These are phyloP conservation scores for Isatis lusitanica DNA, from an alignment of 441 rosid genomes.

Conservation along the genomic window DNA sequence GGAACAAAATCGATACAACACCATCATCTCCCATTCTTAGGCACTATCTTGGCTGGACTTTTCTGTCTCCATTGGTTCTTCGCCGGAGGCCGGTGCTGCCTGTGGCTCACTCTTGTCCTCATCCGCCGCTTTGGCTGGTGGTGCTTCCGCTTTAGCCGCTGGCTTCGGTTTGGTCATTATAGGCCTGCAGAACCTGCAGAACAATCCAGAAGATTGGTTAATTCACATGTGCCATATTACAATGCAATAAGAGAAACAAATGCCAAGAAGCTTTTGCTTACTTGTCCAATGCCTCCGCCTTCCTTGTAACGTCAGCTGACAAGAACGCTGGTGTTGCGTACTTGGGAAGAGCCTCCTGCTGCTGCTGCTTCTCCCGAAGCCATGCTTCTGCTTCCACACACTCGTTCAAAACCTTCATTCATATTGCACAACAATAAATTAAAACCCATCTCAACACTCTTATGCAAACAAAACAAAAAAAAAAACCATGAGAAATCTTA, in stretches of 20 bases:
- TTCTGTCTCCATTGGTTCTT: conserved; percentile 74
- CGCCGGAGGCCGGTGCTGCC: conserved; percentile 35
- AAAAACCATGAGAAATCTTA: background rate
- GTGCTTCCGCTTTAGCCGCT: conserved; percentile 50
- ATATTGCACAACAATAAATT: conserved; percentile 4
- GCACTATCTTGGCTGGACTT: conserved; percentile 34
- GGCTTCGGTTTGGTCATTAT: conserved; percentile 79
- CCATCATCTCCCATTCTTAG: background rate
- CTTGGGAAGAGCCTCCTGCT: conserved; percentile 84
- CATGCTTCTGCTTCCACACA: conserved; percentile 90
- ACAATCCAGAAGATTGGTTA: background rate
- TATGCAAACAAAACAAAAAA: background rate
- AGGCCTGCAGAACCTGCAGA: conserved; percentile 74
- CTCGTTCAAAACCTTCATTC: conserved; percentile 71
- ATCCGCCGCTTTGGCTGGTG: conserved; percentile 50
- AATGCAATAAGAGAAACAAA: background rate
- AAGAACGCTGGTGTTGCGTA: conserved; percentile 67
- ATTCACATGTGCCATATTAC: background rate
- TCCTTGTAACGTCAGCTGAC: conserved; percentile 75
- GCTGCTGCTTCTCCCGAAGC: conserved; percentile 83
- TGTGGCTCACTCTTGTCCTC: conserved; percentile 43
- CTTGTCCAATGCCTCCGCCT: conserved; percentile 90
- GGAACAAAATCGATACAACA: conserved; percentile 25
- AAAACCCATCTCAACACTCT: background rate
- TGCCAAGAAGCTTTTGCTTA: conserved; percentile 29